Base-by-base conservation (phyloP, 2,329 filamentous ascomycete species). In the Diaporthe ampelina region DNA sequence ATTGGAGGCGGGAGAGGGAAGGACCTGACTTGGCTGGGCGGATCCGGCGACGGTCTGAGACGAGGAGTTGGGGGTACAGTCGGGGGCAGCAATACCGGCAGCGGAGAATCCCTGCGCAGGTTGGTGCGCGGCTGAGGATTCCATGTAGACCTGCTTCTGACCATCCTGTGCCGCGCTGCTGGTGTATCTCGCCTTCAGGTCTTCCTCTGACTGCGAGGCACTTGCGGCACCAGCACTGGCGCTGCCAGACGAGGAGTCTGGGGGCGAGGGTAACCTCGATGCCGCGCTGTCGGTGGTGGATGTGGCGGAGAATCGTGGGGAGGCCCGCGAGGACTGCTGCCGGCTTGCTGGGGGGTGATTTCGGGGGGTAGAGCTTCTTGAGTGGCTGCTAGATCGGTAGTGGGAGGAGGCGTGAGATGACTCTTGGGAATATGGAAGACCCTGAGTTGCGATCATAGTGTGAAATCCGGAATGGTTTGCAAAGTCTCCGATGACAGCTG, bases 401-500 rank as follows among this genome's bases (percentile, higher is more conserved):
- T 82, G 82, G 74, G 73, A 73, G 45, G 73, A 85, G 73, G 86
- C 80, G 74, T 85, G 85, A 76, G 85, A 85, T 77, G 87, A 86
- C 77, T 87, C 86, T 77, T 85, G 85, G 77, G 85, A 86, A 77
- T 82, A 77, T 13, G 74, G 83, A 77, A 86, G 79, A 68, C 84
- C 84, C 58, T 87, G 83, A 73, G 85, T 83, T 74, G 85, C 84
- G 86, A 94, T 93, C 88, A 92, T 93, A 85, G 88, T 91, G 86
- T 91, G 90, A 84, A 93, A 92, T 85, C 91, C 90, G 79, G 90
- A 88, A 85, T 94, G 92, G 83, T 94, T 90, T 85, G 92, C 91
- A 86, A 92, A 92, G 87, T 96, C 94, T 83, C 89, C 89, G 79
- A 92, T 88, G 84, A 92, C 83, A 84, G 90, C 87, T 81, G 90